Base-by-base conservation (phyloP, 2,329 filamentous ascomycete species). In the Ophiocordyceps unilateralis region DNA sequence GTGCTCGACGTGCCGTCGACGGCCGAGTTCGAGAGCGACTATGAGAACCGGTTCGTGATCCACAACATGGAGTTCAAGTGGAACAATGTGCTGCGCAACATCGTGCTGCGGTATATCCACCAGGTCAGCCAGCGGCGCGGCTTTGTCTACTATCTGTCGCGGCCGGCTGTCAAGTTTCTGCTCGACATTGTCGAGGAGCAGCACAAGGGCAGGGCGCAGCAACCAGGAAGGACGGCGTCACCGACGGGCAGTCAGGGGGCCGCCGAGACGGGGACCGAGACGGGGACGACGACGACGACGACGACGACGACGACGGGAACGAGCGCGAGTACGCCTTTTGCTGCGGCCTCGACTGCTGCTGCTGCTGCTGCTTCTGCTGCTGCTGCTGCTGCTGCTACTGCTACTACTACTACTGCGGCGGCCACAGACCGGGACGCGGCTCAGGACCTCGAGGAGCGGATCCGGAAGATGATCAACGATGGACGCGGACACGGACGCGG, bases 61-160 rank as follows among this genome's bases (percentile, higher is more conserved):
- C 91, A 98, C 67, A 98, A 98, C 53, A 76, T 93, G 57, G 91
- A 98, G 55, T 67, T 98, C 45, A 98, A 98, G 61, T 98, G 91
- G 91, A 96, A 94, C 65, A 98, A 98, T 53, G 76, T 88, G 11
- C 65, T 98, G 32, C 78, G 91, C 46, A 96, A 98, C 56, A 95
- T 95, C 53, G 91, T 98, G 41, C 73, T 98, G 36, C 84, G 91
- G 21, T 98, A 98, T 59, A 93, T 91, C 48, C 91, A 98, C 56
- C 91, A 98, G 66, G 91, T 93, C 54, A 87, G 88, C 57, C 93
- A 98, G 62, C 76, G 91, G 42, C 79, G 91, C 51, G 93, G 91
- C 42, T 96, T 98, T 56, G 81, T 98, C 24, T 98, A 98, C 65
- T 98, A 98, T 62, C 81, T 96, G 64, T 96, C 93, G 11, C 78